phyloP scores from a whole-genome alignment of 2,329 filamentous ascomycete genomes.

The Purpureocillium takamizusanense region DNA sequence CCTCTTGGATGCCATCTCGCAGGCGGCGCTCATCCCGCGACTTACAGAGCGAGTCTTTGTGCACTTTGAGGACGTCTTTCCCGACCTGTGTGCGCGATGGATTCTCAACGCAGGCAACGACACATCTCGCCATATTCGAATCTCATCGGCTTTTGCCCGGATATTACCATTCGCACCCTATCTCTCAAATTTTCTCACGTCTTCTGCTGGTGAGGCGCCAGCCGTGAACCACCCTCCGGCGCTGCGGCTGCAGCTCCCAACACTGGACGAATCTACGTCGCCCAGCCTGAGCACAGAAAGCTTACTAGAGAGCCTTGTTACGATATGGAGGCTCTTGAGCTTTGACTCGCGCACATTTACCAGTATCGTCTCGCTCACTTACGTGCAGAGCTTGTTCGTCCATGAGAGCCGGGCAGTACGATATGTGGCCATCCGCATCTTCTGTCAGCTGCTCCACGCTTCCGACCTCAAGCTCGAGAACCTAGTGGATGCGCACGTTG shows the following conservation, averaged over 20 bases:
- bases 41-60: slow-evolving; percentile 66
- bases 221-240: slow-evolving; percentile 8
- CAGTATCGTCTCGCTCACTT: slow-evolving; percentile 52
- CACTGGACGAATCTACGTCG: slow-evolving; percentile 17
- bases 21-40: slow-evolving; percentile 58
- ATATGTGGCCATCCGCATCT: slow-evolving; percentile 74
- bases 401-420: slow-evolving; percentile 52
- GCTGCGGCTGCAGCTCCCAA: slow-evolving; percentile 20
- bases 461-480: slow-evolving; percentile 71
- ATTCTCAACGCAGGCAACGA: slow-evolving; percentile 36
- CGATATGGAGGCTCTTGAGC: slow-evolving; percentile 70
- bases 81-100: slow-evolving; percentile 80
- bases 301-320: slow-evolving; percentile 21
- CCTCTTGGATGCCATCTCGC: slow-evolving; percentile 63
- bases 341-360: slow-evolving; percentile 65
- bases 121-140: slow-evolving; percentile 25
- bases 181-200: slow-evolving; percentile 63
- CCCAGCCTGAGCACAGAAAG: slow-evolving; percentile 11
- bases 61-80: slow-evolving; percentile 65
- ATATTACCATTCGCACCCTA: slow-evolving; percentile 76
- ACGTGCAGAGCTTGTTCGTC: slow-evolving; percentile 60
- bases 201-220: slow-evolving; percentile 12
- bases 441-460: slow-evolving; percentile 69
- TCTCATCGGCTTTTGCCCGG: slow-evolving; percentile 67
- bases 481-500: slow-evolving; percentile 59